Evolutionary conservation across 305 asterid species (phyloP).

Genomic region (Fraxinus xanthoxyloides): DNA sequence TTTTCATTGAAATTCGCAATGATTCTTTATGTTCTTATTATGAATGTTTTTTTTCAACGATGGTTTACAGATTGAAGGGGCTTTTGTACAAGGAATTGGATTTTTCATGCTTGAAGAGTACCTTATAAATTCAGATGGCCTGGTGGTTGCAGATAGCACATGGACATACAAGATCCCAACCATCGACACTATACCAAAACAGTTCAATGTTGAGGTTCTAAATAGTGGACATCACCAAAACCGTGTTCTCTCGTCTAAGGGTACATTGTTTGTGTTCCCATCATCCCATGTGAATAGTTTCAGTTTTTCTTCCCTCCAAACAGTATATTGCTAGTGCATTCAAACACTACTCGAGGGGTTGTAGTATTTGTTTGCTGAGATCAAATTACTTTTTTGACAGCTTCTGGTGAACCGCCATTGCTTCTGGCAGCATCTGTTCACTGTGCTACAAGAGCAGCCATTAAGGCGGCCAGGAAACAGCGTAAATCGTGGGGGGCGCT

Average conservation of each 20-base stretch:
- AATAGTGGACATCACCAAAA: conserved; percentile 59
- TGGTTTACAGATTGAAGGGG: conserved; percentile 70
- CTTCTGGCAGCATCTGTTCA: conserved; percentile 72
- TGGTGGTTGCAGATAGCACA: conserved; percentile 48
- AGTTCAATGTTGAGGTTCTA: conserved; percentile 56
- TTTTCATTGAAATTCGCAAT: neutral
- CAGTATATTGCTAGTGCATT: neutral
- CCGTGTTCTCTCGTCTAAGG: conserved; percentile 78
- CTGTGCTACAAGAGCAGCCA: conserved; percentile 76
- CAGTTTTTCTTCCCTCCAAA: neutral
- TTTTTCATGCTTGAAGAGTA: conserved; percentile 81
- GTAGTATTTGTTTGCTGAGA: neutral
- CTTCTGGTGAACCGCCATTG: conserved; percentile 80
- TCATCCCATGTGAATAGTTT: neutral
- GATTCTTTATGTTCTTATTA: neutral
- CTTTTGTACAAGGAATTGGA: conserved; percentile 84
- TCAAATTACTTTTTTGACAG: conserved; percentile 30
- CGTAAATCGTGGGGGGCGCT: conserved; percentile 44
- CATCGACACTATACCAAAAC: conserved; percentile 67
- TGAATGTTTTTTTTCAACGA: neutral
- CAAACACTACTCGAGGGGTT: neutral
- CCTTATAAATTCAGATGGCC: conserved; percentile 49
- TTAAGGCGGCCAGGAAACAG: conserved; percentile 64
- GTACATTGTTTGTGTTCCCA: conserved; percentile 31
- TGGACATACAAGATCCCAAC: conserved; percentile 87